Conservation (phyloP, 2,329 filamentous ascomycete species). For the Capronia epimyces region DNA sequence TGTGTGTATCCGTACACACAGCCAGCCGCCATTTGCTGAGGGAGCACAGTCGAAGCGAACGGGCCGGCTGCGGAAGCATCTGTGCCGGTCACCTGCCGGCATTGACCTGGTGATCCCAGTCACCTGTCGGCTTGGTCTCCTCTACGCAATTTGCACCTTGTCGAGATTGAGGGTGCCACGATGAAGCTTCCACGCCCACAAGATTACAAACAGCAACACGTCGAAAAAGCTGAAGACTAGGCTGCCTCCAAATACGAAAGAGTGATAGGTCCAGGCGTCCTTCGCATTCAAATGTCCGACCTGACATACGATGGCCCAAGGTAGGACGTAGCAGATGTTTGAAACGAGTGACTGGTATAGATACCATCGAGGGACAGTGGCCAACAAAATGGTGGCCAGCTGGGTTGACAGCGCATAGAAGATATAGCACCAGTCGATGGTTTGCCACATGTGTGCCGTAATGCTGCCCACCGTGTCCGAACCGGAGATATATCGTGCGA, state of each 20-base stretch:
- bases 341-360: constrained; percentile 61
- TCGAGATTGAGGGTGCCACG: constrained; percentile 34
- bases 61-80: not conserved
- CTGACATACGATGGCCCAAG: constrained; percentile 61
- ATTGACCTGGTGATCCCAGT: not conserved
- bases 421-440: constrained; percentile 62
- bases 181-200: constrained; percentile 51
- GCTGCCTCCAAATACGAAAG: constrained; percentile 62
- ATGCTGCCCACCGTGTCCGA: constrained; percentile 55
- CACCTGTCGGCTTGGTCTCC: not conserved
- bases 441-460: constrained; percentile 61
- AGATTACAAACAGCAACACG: constrained; percentile 46
- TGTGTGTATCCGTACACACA: too few species aligned
- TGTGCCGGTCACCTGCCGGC: not conserved
- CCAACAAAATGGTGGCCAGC: constrained; percentile 58
- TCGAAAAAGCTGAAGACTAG: constrained; percentile 62
- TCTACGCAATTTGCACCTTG: constrained; percentile 8
- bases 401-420: constrained; percentile 63
- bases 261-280: constrained; percentile 63
- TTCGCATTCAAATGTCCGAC: constrained; percentile 41
- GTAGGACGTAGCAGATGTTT: constrained; percentile 63
- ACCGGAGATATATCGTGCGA: constrained; percentile 58
- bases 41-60: not conserved
- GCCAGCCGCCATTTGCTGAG: too few species aligned
- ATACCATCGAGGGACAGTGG: constrained; percentile 62